Base-by-base conservation (phyloP, 2,329 filamentous ascomycete genomes). In the Pseudopyricularia javanii region DNA sequence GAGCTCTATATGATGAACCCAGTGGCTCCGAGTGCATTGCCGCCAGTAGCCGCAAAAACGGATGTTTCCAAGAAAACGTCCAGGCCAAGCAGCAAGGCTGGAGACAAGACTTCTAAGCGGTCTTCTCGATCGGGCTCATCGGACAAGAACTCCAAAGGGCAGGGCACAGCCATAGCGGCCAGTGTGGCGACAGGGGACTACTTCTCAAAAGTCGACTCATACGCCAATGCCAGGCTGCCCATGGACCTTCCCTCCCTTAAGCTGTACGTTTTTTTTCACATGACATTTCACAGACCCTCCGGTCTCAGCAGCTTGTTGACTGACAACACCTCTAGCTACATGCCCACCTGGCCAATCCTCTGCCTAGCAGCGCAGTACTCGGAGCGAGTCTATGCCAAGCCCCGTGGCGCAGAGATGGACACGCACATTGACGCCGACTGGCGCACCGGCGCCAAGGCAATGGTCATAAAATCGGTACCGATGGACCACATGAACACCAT, bases 361-460 rank as follows among this genome's bases (percentile, higher is more conserved):
- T 89, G 83, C 60, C 74, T 91, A 9, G 89, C 89, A 3, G 87
- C 88, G 0, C 80, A 84, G 56, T 91, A 89, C 64, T 87, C 88
- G 0, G 79, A 85, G 56, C 75, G 79, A 34, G 88, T 87, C 2
- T 95, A 95, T 64, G 74, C 78, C 43, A 75, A 76, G 34, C 82
- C 87, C 0, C 69, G 70, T 0, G 77, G 78, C 1, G 70, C 74
- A 22, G 85, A 90, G 65, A 74, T 75, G 12, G 80, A 87, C 59
- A 75, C 83, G 2, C 85, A 87, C 58, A 75, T 93, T 34, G 75
- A 82, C 34, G 80, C 86, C 3, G 81, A 90, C 64, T 86, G 83
- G 76, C 74, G 75, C 20, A 74, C 78, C 3, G 87, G 87, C n/a
- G 86, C 87, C 1, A 91, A 91, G 64, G 85, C 88, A 24, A 91